Base-by-base conservation (phyloP, 1,139 yeast genomes). In the Yamadazyma friedrichii region DNA sequence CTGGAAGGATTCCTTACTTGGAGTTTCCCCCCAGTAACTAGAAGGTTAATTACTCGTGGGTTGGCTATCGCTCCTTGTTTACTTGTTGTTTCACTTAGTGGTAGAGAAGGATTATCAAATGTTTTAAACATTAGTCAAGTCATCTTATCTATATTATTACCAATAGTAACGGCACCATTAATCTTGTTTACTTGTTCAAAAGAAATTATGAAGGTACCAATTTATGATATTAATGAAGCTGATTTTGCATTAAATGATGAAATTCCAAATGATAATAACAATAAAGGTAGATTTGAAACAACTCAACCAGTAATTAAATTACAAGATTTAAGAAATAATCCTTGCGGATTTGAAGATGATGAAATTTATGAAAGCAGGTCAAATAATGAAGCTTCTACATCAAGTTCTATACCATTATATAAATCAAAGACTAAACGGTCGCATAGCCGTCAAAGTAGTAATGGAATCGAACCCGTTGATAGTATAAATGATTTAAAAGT, bases 61-160 rank as follows among this genome's bases (percentile, higher is more conserved):
- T 70, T 93, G 29, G 96, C 98, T 1, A 85, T 93, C 38, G 73
- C 86, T 1, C 98, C 98, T 2, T 93, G 98, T 65, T 66, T 93
- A 20, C 63, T 84, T 31, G 95, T 89, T 29, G 89, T 95, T 3
- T 53, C 80, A 6, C 68, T 79, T 8, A 76, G 88, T 44, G 98
- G 98, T 3, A 78, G 96, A 47, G 84, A 81, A 54, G 98, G 98
- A 2, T 72, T 93, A 42, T 82, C 93, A 17, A 77, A 76, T 40
- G 86, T 88, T 10, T 71, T 93, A 51, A 93, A 93, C 55, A 82
- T 84, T 9, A 82, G 93, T 45, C 98, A 93, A 60, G 98, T 93
- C 20, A 88, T 88, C 9, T 71, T 93, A 33, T 84, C 96, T 3
- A 62, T 93, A 46, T 74, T 93, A 42, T 69, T 93, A 43, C 98